Percentiles rank a stretch among this genome's conserved stretches.
Evolutionary conservation across 2,329 filamentous ascomycete genomes (phyloP).

Genomic region (Colletotrichum destructivum): DNA sequence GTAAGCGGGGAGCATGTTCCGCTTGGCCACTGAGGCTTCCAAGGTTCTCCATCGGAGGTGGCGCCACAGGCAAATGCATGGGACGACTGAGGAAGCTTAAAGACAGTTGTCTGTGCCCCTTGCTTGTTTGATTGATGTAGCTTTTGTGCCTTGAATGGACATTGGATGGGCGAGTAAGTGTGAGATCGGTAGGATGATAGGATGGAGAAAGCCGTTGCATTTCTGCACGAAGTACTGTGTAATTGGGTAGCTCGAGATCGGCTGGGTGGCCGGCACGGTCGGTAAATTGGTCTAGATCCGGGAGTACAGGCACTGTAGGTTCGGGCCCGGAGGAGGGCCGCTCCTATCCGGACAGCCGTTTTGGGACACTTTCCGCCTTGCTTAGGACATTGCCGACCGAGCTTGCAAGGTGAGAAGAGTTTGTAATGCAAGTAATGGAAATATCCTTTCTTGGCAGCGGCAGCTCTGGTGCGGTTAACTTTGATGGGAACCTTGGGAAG

Average conservation of each 20-base stretch:
- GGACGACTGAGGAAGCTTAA: slow-evolving; percentile 17
- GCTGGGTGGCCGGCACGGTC: background rate
- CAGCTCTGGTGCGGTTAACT: slow-evolving; percentile 24
- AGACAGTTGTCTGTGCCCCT: slow-evolving; percentile 5
- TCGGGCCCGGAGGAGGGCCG: slow-evolving; percentile 33
- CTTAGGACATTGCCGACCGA: background rate
- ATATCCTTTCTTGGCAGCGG: slow-evolving; percentile 27
- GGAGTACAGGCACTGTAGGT: background rate
- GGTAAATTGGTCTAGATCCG: slow-evolving; percentile 15
- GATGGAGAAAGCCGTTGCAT: slow-evolving; percentile 2
- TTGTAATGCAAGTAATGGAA: slow-evolving; percentile 18
- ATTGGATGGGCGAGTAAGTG: slow-evolving; percentile 7
- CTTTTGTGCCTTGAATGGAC: slow-evolving; percentile 11
- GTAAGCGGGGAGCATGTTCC: slow-evolving; percentile 14
- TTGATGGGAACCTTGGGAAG: slow-evolving; percentile 30
- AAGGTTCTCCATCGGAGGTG: slow-evolving; percentile 6
- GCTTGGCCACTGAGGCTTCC: slow-evolving; percentile 2
- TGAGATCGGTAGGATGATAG: background rate
- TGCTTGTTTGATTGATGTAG: slow-evolving; percentile 8
- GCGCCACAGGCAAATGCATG: slow-evolving; percentile 3
- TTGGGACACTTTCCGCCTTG: slow-evolving; percentile 10
- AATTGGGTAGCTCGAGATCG: background rate
- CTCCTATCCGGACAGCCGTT: slow-evolving; percentile 20
- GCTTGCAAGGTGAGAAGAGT: slow-evolving; percentile 7
- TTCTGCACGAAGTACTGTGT: background rate